Evolutionary conservation across 2,329 filamentous ascomycete genomes (phyloP).

Genomic region (Eurotiales sp.): DNA sequence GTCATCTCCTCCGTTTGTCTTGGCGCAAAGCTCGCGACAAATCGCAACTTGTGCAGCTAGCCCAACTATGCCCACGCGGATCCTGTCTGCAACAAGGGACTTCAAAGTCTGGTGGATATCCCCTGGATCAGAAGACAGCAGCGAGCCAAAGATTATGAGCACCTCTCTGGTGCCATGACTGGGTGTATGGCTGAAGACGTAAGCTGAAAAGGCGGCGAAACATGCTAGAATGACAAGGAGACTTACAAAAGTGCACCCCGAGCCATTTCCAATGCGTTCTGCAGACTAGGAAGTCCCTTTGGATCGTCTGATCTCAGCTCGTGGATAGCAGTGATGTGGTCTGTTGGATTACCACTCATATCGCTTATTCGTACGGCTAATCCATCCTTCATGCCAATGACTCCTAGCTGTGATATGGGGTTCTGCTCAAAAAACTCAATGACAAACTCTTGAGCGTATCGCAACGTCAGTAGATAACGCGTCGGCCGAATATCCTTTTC

Average conservation of each 20-base stretch:
- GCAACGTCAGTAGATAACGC: conserved; percentile 75
- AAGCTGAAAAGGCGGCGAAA: neutral
- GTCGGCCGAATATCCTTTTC: conserved; percentile 94
- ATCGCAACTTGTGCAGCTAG: conserved; percentile 89
- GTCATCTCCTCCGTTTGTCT: conserved; percentile 75
- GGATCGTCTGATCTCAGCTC: conserved; percentile 64
- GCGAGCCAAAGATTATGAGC: conserved; percentile 84
- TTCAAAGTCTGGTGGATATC: conserved; percentile 91
- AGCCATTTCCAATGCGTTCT: conserved; percentile 95
- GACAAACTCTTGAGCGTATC: conserved; percentile 82
- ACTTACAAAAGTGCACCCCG: conserved; percentile 77
- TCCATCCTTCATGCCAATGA: conserved; percentile 91
- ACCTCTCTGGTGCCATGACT: conserved; percentile 91
- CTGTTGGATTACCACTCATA: conserved; percentile 84
- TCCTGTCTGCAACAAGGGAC: conserved; percentile 72
- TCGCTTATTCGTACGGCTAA: conserved; percentile 81
- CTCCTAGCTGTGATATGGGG: conserved; percentile 89
- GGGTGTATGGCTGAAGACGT: conserved; percentile 70
- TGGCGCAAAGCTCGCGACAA: conserved; percentile 81
- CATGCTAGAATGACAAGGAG: neutral
- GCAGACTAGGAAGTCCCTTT: conserved; percentile 73
- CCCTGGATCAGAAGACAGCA: conserved; percentile 86
- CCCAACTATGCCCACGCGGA: conserved; percentile 84
- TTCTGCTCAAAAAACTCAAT: conserved; percentile 98
- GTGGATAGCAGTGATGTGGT: conserved; percentile 76